Percentiles rank a stretch among this genome's conserved stretches.
Conservation (phyloP, 2,329 filamentous ascomycete genomes). For the Bipolaris zeicola region DNA sequence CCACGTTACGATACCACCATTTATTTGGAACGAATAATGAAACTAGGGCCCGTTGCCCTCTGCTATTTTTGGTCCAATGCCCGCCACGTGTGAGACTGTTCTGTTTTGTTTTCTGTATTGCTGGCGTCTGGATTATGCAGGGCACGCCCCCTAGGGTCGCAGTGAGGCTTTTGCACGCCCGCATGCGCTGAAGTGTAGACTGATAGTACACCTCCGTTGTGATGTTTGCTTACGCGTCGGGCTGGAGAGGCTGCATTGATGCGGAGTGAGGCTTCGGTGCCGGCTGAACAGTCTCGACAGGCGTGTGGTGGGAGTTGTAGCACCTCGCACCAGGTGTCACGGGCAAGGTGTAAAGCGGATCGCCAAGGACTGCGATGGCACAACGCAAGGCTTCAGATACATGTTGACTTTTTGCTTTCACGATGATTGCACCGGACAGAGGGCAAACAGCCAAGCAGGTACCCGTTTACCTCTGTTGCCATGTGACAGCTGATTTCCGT, state of each 20-base stretch:
- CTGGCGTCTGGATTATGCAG: background rate
- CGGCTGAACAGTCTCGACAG: no score
- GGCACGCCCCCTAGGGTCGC: background rate
- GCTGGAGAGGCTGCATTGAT: background rate
- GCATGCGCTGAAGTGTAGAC: background rate
- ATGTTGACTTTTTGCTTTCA: background rate
- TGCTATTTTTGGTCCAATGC: conserved; percentile 13
- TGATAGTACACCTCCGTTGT: no score
- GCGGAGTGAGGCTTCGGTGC: background rate
- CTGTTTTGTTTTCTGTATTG: background rate
- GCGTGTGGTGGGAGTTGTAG: background rate
- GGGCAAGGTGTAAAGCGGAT: background rate
- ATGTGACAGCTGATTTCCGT: conserved; percentile 19
- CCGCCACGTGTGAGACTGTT: conserved; percentile 8
- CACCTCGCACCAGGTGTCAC: background rate
- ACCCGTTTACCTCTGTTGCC: conserved; percentile 22
- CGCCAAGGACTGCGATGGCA: no score
- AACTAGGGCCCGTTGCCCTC: conserved; percentile 14
- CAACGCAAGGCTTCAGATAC: no score
- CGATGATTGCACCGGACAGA: background rate
- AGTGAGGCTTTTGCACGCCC: conserved; percentile 8
- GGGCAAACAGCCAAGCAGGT: conserved; percentile 20
- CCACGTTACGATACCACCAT: conserved; percentile 18
- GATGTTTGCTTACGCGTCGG: conserved; percentile 12
- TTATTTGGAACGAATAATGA: conserved; percentile 30